Percentiles rank a stretch among this genome's conserved stretches.
phyloP scores from a whole-genome alignment of 2,329 filamentous ascomycete genomes.

The Xylariaceae sp. region DNA sequence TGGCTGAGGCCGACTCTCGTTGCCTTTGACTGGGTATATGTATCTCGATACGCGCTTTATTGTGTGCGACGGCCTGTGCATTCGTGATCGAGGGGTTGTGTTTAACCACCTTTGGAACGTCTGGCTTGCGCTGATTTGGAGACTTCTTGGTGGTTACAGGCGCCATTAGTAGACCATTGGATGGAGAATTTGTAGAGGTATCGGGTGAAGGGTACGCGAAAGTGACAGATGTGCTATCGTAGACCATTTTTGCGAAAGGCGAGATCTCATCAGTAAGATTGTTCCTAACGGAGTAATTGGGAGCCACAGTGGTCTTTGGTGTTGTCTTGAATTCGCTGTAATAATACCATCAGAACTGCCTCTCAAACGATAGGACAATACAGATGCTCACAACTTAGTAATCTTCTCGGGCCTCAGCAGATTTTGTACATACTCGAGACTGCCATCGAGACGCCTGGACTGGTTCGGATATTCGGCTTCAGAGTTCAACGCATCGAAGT shows the following conservation, averaged over 20 bases:
- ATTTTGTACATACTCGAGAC: constrained; percentile 75
- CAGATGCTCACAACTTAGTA: constrained; percentile 66
- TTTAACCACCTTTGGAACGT: constrained; percentile 46
- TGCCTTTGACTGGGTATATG: constrained; percentile 40
- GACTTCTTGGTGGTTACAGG: constrained; percentile 41
- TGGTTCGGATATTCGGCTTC: constrained; percentile 67
- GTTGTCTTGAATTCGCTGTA: constrained; percentile 64
- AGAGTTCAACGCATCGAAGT: constrained; percentile 73
- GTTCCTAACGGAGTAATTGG: constrained; percentile 36
- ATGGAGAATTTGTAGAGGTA: constrained; percentile 37
- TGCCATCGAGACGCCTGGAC: constrained; percentile 72
- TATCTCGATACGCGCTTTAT: constrained; percentile 40
- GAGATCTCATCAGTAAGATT: constrained; percentile 52
- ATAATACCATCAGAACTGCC: constrained; percentile 16
- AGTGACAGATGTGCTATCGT: constrained; percentile 50
- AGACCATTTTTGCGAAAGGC: constrained; percentile 58
- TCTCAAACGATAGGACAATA: not conserved
- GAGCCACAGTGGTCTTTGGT: constrained; percentile 46
- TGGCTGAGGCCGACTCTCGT: constrained; percentile 31
- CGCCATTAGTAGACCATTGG: constrained; percentile 41
- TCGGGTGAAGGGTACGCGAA: constrained; percentile 51
- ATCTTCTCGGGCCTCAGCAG: constrained; percentile 75
- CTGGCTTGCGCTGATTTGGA: constrained; percentile 41
- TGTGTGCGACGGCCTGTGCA: constrained; percentile 40
- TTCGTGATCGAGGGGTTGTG: constrained; percentile 49